These are phyloP conservation scores for Annulohypoxylon moriforme DNA, from an alignment of 495 filamentous ascomycete species.

Conservation along the genomic window DNA sequence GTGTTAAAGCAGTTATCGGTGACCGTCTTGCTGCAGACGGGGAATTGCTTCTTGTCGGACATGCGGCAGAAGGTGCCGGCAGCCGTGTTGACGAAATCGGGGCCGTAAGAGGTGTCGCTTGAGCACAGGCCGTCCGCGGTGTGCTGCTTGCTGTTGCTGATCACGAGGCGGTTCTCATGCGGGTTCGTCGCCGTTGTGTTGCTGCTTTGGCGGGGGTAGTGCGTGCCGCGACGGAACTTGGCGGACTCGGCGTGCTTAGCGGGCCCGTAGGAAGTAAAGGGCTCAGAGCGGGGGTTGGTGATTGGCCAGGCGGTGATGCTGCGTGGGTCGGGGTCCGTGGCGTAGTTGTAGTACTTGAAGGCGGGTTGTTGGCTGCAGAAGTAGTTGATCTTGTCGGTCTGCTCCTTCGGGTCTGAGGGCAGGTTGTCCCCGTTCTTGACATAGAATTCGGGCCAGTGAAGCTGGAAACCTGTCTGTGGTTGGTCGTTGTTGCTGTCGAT, in stretches of 20 bases:
- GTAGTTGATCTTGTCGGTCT: constrained; percentile 23
- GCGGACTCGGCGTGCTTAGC: constrained; percentile 24
- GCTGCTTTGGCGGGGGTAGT: constrained; percentile 1
- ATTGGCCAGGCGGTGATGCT: constrained; percentile 28
- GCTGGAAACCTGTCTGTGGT: constrained; percentile 49
- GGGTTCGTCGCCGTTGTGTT: not conserved
- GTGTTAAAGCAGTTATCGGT: constrained; percentile 40
- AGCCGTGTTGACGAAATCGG: constrained; percentile 45
- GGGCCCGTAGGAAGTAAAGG: constrained; percentile 12
- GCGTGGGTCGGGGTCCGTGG: constrained; percentile 25
- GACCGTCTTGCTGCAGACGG: constrained; percentile 20
- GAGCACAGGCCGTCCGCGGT: constrained; percentile 43
- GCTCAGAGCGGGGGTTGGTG: constrained; percentile 27
- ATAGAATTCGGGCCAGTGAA: constrained; percentile 47
- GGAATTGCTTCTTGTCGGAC: constrained; percentile 45
- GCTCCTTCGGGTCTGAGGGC: not conserved
- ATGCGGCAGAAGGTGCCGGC: constrained; percentile 49
- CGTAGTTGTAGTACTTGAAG: constrained; percentile 39
- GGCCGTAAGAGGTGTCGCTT: constrained; percentile 46
- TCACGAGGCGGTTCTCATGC: constrained; percentile 47
- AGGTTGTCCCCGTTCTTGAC: constrained; percentile 12
- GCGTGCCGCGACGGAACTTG: not conserved
- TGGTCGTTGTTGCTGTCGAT: constrained; percentile 48
- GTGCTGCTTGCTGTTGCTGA: constrained; percentile 33
- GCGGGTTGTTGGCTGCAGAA: constrained; percentile 30